phyloP scores from a whole-genome alignment of 306 rosid species.

The Rosa rugosa region DNA sequence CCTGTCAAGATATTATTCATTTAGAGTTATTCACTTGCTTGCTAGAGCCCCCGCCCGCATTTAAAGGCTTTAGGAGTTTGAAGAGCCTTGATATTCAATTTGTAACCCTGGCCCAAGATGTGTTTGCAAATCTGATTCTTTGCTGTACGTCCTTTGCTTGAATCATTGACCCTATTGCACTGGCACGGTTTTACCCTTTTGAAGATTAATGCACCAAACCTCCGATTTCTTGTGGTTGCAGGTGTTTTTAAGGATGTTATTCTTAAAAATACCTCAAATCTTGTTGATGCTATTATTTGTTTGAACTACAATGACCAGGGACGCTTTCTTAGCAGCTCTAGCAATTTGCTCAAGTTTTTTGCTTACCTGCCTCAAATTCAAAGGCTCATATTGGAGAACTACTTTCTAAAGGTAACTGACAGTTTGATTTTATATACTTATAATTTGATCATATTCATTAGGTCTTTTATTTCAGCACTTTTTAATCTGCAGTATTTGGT shows the following conservation, averaged over 20 bases:
- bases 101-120: neutral
- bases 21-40: constrained; percentile 50
- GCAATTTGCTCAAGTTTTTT: constrained; percentile 49
- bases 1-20: constrained; percentile 45
- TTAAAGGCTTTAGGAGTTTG: constrained; percentile 50
- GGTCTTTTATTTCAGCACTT: neutral
- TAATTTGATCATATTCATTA: neutral
- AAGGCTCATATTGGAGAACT: constrained; percentile 43
- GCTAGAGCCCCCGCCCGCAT: constrained; percentile 46
- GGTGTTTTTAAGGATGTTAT: neutral
- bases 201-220: neutral
- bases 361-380: constrained; percentile 37
- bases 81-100: constrained; percentile 56
- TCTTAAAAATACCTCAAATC: neutral
- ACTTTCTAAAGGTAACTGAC: constrained; percentile 45
- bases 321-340: constrained; percentile 27
- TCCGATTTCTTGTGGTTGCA: neutral
- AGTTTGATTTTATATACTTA: neutral
- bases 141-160: neutral
- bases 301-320: constrained; percentile 4
- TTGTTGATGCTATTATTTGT: neutral
- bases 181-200: neutral
- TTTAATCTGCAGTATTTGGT: constrained; percentile 49
- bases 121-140: neutral
- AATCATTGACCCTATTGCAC: neutral